phyloP scores from a whole-genome alignment of 371 early-diverging fungal species.

The Syncephalastrum racemosum region DNA sequence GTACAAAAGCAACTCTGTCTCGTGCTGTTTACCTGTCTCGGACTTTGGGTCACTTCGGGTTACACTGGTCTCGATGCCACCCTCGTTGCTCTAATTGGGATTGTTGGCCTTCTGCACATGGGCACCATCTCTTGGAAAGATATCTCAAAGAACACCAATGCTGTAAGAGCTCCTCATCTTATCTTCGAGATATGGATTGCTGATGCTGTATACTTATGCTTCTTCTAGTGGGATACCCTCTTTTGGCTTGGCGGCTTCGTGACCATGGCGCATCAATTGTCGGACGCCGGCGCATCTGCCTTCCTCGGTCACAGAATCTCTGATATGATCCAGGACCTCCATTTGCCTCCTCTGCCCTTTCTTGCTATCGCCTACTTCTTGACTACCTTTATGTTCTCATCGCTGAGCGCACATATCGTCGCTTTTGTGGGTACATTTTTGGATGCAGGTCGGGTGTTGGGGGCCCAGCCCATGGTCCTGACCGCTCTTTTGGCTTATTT shows the following conservation, averaged over 20 bases:
- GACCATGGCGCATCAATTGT: slow-evolving; percentile 72
- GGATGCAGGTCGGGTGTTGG: slow-evolving; percentile 66
- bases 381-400: slow-evolving; percentile 73
- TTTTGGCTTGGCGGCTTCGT: slow-evolving; percentile 84
- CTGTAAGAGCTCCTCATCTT: slow-evolving; percentile 31
- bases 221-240: slow-evolving; percentile 71
- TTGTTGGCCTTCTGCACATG: slow-evolving; percentile 55
- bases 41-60: slow-evolving; percentile 67
- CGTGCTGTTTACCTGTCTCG: slow-evolving; percentile 57
- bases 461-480: slow-evolving; percentile 56
- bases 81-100: slow-evolving; percentile 66
- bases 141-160: slow-evolving; percentile 64
- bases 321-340: slow-evolving; percentile 24
- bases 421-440: slow-evolving; percentile 77
- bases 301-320: slow-evolving; percentile 64
- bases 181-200: background rate
- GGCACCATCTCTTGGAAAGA: slow-evolving; percentile 73
- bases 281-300: slow-evolving; percentile 63
- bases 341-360: slow-evolving; percentile 41
- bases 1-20: slow-evolving; percentile 42
- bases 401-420: slow-evolving; percentile 64
- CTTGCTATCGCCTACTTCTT: slow-evolving; percentile 68
- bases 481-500: slow-evolving; percentile 66
- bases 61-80: slow-evolving; percentile 66
- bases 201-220: slow-evolving; percentile 5